Evolutionary conservation across 306 rosid genomes (phyloP).

Genomic region (Luffa acutangula): DNA sequence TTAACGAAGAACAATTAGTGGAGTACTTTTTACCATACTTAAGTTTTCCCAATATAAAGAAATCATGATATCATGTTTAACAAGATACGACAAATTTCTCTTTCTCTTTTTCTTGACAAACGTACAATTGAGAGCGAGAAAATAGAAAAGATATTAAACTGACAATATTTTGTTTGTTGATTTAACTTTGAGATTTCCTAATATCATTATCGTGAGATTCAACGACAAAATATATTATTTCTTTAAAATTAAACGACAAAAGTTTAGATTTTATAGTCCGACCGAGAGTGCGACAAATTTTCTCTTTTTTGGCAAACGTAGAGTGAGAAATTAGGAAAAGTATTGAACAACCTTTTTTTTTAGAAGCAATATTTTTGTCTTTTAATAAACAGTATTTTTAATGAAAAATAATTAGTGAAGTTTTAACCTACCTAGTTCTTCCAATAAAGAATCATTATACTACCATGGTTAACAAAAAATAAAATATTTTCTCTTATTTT

Average conservation of each 20-base stretch:
- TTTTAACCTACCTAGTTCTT: neutral
- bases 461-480: neutral
- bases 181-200: neutral
- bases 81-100: neutral
- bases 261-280: neutral
- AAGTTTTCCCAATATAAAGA: too few species aligned
- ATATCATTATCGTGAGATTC: neutral
- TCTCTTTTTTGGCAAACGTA: neutral
- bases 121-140: neutral
- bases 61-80: too few species aligned
- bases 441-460: neutral
- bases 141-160: neutral
- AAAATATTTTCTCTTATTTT: neutral
- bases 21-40: neutral
- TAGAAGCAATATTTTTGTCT: neutral
- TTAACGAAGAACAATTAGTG: neutral
- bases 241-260: neutral
- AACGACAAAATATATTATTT: neutral
- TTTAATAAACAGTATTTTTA: neutral
- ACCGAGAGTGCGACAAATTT: neutral
- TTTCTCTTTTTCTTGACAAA: neutral
- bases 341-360: neutral
- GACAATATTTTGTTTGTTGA: too few species aligned
- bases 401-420: neutral
- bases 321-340: neutral